phyloP scores from a whole-genome alignment of 345 rosid genomes.

The Eucalyptus coolabah region DNA sequence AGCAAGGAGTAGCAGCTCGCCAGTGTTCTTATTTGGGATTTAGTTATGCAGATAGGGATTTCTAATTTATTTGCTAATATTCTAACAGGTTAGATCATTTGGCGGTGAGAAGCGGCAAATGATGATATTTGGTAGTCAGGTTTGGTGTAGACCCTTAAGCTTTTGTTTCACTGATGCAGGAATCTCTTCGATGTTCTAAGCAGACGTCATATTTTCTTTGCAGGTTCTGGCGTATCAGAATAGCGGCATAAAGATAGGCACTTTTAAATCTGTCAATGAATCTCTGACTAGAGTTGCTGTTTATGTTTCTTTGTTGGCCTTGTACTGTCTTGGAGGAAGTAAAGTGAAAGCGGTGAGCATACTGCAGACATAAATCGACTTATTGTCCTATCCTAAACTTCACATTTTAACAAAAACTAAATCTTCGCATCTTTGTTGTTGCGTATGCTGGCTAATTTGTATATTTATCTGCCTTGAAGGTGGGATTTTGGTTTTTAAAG shows the following conservation, averaged over 20 bases:
- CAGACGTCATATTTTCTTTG: neutral
- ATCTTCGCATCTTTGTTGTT: neutral
- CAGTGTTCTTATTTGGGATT: neutral
- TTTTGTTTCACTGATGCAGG: neutral
- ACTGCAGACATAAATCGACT: neutral
- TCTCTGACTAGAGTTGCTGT: constrained; percentile 90
- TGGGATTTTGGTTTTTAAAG: neutral
- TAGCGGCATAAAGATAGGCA: constrained; percentile 90
- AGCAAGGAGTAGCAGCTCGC: neutral
- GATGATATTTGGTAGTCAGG: constrained; percentile 79
- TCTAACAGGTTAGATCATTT: constrained; percentile 84
- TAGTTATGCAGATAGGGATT: neutral
- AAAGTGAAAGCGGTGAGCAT: constrained; percentile 90
- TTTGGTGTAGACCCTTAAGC: neutral
- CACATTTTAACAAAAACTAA: neutral
- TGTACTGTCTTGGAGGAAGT: constrained; percentile 88
- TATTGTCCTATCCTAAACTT: neutral
- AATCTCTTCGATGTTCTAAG: neutral
- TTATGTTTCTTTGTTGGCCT: constrained; percentile 73
- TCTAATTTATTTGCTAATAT: neutral
- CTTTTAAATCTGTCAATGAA: constrained; percentile 83
- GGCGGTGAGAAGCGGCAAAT: constrained; percentile 93
- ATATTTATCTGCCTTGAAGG: neutral
- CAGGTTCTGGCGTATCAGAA: constrained; percentile 80
- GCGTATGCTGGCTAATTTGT: neutral